These are phyloP conservation scores for Glarea lozoyensis DNA, from an alignment of 495 filamentous ascomycete genomes.

Conservation along the genomic window DNA sequence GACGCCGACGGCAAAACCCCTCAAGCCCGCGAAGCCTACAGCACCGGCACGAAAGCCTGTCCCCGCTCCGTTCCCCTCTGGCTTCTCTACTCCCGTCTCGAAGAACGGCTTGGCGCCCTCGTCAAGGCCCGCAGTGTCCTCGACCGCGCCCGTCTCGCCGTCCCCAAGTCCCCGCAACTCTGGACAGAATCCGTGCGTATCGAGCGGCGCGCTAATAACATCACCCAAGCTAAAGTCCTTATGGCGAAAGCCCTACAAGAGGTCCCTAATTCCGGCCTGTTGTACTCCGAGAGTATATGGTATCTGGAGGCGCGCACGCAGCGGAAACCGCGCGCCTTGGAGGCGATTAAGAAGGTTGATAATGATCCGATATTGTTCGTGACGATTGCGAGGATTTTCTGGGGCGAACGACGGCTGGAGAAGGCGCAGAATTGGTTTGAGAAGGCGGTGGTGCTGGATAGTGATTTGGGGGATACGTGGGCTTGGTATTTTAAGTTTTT, in stretches of 20 bases:
- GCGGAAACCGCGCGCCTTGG: slow-evolving; percentile 78
- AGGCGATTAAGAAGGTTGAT: slow-evolving; percentile 94
- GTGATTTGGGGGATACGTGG: slow-evolving; percentile 88
- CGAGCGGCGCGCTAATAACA: slow-evolving; percentile 81
- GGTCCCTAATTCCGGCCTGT: slow-evolving; percentile 75
- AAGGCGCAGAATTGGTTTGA: slow-evolving; percentile 95
- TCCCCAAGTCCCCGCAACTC: slow-evolving; percentile 75
- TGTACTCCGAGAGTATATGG: slow-evolving; percentile 94
- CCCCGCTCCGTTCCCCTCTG: slow-evolving; percentile 77
- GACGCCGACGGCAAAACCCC: slow-evolving; percentile 65
- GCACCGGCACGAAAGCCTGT: slow-evolving; percentile 78
- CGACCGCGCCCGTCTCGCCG: slow-evolving; percentile 76
- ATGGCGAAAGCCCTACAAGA: slow-evolving; percentile 93
- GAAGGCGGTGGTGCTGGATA: slow-evolving; percentile 80
- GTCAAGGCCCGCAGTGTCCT: slow-evolving; percentile 90
- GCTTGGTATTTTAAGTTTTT: slow-evolving; percentile 97
- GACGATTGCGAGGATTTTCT: slow-evolving; percentile 46
- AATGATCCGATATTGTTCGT: slow-evolving; percentile 79
- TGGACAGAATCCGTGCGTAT: slow-evolving; percentile 90
- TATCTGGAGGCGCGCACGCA: slow-evolving; percentile 85
- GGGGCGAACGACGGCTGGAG: slow-evolving; percentile 64
- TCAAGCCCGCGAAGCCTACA: slow-evolving; percentile 86
- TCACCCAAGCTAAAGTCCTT: slow-evolving; percentile 71
- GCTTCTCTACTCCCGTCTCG: slow-evolving; percentile 78
- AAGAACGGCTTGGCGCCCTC: slow-evolving; percentile 73